Percentiles rank a stretch among this genome's conserved stretches.
phyloP scores from a whole-genome alignment of 805 yeast genomes.

The Sugiyamaella valdiviana region DNA sequence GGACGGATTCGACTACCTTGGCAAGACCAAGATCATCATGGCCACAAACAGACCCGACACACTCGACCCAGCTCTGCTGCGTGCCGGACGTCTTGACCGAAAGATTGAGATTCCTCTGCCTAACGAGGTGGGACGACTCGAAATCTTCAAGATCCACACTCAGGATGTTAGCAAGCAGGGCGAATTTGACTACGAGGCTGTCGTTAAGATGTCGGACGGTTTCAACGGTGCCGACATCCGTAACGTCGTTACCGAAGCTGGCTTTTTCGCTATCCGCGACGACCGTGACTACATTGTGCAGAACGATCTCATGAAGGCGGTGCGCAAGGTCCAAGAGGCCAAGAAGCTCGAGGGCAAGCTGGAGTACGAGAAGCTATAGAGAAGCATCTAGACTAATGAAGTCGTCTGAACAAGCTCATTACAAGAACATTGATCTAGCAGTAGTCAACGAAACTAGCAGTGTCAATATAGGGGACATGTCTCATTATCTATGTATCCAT shows the following conservation, averaged over 20 bases:
- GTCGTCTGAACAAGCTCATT: not conserved
- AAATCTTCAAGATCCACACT: constrained; percentile 90
- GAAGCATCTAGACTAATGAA: not conserved
- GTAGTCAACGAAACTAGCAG: not conserved
- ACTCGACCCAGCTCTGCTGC: constrained; percentile 89
- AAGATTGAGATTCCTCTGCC: constrained; percentile 94
- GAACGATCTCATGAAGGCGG: constrained; percentile 95
- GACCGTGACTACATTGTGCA: constrained; percentile 93
- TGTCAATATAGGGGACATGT: not conserved
- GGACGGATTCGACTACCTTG: constrained; percentile 97
- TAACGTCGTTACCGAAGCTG: constrained; percentile 96
- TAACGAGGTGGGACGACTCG: constrained; percentile 90
- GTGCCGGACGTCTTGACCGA: constrained; percentile 97
- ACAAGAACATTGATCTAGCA: too few relatives aligned
- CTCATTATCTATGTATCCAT: not conserved
- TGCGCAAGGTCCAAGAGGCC: constrained; percentile 91
- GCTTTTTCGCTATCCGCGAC: constrained; percentile 95
- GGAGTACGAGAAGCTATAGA: constrained; percentile 84
- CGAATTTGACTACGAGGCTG: constrained; percentile 94
- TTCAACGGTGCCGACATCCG: constrained; percentile 98
- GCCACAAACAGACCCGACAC: constrained; percentile 99
- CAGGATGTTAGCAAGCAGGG: constrained; percentile 81
- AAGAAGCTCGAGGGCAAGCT: constrained; percentile 95
- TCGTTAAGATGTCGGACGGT: constrained; percentile 97
- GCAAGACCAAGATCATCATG: constrained; percentile 96